phyloP scores from a whole-genome alignment of 805 yeast genomes.

The Deakozyma indianensis region DNA sequence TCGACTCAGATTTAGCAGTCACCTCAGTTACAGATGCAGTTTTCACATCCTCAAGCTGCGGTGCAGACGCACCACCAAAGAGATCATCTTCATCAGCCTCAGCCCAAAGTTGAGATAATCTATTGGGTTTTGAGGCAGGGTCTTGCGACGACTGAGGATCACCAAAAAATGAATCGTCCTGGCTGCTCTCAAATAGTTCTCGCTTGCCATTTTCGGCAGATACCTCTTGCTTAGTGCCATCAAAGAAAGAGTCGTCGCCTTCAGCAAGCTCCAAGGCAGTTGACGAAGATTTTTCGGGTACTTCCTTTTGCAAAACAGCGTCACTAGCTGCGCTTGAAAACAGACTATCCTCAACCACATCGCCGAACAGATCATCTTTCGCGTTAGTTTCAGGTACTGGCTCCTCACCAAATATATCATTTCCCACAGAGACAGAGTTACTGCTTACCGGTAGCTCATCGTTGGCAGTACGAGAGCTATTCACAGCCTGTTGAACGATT shows the following conservation, averaged over 20 bases:
- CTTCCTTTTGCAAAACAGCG: too few species aligned
- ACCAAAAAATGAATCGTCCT: constrained; percentile 3
- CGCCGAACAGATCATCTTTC: too few species aligned
- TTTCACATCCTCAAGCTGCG: constrained; percentile 1
- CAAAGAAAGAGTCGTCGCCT: background rate
- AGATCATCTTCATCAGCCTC: constrained; percentile 14
- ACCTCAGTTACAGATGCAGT: background rate
- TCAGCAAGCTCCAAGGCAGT: background rate
- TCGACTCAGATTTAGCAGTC: background rate
- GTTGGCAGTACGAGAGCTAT: too few species aligned
- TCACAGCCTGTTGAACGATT: too few species aligned
- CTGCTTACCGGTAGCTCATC: too few species aligned
- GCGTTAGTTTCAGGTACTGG: too few species aligned
- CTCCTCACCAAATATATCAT: too few species aligned
- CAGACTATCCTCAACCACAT: too few species aligned
- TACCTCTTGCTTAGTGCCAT: background rate
- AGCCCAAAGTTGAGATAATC: background rate
- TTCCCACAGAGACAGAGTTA: too few species aligned
- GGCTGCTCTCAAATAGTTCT: background rate
- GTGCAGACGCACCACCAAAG: constrained; percentile 6
- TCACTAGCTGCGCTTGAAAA: too few species aligned
- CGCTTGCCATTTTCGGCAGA: background rate
- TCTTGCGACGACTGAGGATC: background rate
- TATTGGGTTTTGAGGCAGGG: background rate
- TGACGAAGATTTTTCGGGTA: too few species aligned